Conservation (phyloP, 2,329 filamentous ascomycete species). For the Aureobasidium musti region DNA sequence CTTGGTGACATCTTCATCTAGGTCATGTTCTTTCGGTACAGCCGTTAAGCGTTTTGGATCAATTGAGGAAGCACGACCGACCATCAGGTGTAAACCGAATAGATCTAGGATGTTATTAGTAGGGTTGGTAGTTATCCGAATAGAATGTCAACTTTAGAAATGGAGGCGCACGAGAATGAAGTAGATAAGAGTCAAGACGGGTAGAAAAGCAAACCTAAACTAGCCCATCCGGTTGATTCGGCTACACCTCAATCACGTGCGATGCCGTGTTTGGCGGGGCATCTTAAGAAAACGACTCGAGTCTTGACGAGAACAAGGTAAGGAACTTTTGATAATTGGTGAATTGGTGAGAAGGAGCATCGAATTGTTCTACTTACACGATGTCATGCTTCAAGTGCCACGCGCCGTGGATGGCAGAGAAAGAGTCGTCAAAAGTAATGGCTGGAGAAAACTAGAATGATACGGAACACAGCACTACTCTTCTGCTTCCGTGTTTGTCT, state of each 20-base stretch:
- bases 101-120: background rate
- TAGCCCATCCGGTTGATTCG: background rate
- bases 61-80: background rate
- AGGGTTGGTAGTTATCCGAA: background rate
- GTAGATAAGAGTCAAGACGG: conserved; percentile 8
- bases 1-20: background rate
- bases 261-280: background rate
- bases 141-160: background rate
- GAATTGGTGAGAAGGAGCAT: background rate
- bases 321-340: background rate
- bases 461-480: background rate
- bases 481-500: background rate
- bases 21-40: background rate
- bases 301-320: background rate
- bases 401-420: background rate
- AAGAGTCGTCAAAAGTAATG: background rate
- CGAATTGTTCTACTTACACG: background rate
- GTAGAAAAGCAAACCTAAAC: conserved; percentile 13
- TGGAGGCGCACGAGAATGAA: background rate
- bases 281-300: background rate
- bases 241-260: conserved; percentile 17
- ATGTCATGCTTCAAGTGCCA: background rate
- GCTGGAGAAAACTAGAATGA: background rate
- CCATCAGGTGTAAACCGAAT: background rate
- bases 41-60: background rate